Evolutionary conservation across 805 yeast genomes (phyloP).

Genomic region (Wickerhamiella sergipiensis): DNA sequence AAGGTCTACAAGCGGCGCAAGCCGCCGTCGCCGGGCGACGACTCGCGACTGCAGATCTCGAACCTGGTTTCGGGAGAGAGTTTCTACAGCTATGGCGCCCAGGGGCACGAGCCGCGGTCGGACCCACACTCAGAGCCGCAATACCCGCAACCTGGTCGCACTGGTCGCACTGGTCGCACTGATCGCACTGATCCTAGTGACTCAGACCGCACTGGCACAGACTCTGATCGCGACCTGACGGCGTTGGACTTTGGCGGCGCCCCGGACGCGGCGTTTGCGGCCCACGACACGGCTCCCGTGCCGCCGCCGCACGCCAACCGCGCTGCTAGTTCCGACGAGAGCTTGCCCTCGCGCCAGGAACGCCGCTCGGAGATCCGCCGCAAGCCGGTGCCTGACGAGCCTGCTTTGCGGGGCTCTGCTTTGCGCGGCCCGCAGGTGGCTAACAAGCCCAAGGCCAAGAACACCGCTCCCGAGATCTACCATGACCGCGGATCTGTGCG

Average conservation of each 20-base stretch:
- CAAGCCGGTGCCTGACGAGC: conserved; percentile 9
- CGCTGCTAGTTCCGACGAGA: not conserved
- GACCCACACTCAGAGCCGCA: too few relatives aligned
- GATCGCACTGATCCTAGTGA: too few relatives aligned
- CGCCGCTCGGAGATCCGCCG: conserved; percentile 2
- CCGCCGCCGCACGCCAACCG: not conserved
- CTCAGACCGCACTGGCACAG: too few relatives aligned
- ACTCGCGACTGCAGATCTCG: conserved; percentile 11
- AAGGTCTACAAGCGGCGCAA: conserved; percentile 14
- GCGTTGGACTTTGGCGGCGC: too few relatives aligned
- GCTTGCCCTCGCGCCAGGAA: not conserved
- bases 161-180: too few relatives aligned
- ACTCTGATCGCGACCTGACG: not conserved
- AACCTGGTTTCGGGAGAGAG: conserved; percentile 14
- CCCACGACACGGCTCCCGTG: too few relatives aligned
- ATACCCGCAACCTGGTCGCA: too few relatives aligned
- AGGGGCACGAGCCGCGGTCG: too few relatives aligned
- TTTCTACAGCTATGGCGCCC: conserved; percentile 9
- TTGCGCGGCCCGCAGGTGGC: not conserved
- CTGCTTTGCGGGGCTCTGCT: too few relatives aligned
- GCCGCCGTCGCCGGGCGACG: conserved; percentile 3
- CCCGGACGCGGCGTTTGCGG: too few relatives aligned
- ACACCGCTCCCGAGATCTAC: not conserved
- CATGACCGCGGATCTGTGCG: not conserved
- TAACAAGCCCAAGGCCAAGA: too few relatives aligned